Base-by-base conservation (phyloP, 225 moss, liverwort and hornwort species). In the Ulota crispa region DNA sequence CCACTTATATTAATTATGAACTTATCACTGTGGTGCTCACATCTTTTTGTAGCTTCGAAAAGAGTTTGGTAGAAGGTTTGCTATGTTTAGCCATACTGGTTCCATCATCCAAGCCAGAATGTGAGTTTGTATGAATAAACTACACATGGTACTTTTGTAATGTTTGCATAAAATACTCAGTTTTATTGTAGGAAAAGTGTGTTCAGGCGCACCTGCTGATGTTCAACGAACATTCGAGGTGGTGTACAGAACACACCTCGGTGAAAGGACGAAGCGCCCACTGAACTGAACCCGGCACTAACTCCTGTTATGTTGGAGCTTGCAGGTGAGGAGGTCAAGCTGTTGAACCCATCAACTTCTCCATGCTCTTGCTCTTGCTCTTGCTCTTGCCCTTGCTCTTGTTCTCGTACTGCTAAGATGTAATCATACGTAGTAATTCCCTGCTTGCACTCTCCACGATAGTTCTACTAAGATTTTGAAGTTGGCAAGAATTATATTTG, bases 341-440 rank as follows among this genome's bases (percentile, higher is more conserved):
- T 97, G 64, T 85, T 81, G 66, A 86, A 79, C n/a, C 90, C 90
- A 26, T 88, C 86, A 20, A 75, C 83, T 76, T 93, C 94, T 43
- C 87, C 81, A 34, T 80, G 71, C 62, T 86, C 81, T 61, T 90
- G 91, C 50, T 84, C 87, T 34, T 80, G 71, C 62, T 86, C 81
- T 61, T 90, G 91, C 50, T 84, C 87, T 34, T 47, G 76, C 60
- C 69, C 76, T 52, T 76, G 82, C 21, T 89, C 92, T 89, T 95
- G 88, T 68, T 93, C 96, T 79, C 96, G 88, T 56, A 94, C 93
- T 26, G 96, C 96, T 78, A 96, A 73, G 56, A 96, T 94, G 68
- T 96, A 96, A 83, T 96, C 96, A 76, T 96, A 96, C 10, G 96
- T 96, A 36, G 93, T 96, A 45, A 96, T 94, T 47, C 96, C 96